Evolutionary conservation across 345 rosid genomes (phyloP).

Genomic region (Viola odorata): DNA sequence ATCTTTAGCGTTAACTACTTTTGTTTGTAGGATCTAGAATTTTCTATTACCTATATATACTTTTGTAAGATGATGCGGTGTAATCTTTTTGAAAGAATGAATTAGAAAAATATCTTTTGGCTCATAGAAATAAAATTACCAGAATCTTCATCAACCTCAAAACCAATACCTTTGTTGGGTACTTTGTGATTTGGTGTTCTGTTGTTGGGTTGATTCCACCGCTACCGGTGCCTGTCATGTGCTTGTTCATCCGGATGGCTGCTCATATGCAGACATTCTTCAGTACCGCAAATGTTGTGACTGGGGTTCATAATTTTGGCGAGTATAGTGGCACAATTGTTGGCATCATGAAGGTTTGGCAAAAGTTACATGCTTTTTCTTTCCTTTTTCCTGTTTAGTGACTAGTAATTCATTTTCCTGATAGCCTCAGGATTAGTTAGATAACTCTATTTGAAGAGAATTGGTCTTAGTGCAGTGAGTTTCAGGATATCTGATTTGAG

Average conservation of each 20-base stretch:
- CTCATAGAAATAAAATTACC: no score
- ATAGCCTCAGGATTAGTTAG: no score
- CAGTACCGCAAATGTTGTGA: conserved; percentile 74
- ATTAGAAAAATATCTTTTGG: no score
- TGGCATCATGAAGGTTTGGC: conserved; percentile 73
- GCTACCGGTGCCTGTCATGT: conserved; percentile 73
- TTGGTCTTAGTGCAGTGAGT: no score
- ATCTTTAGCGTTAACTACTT: no score
- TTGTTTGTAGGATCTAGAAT: no score
- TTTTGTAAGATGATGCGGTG: no score
- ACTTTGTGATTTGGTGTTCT: conserved; percentile 79
- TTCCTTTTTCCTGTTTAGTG: background rate
- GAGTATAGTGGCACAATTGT: conserved; percentile 77
- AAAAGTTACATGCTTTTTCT: background rate
- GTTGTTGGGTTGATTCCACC: conserved; percentile 53
- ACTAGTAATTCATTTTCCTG: background rate
- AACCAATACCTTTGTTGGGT: conserved; percentile 70
- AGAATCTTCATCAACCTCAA: no score
- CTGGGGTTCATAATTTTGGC: conserved; percentile 62
- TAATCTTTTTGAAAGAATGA: no score
- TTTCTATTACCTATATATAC: no score
- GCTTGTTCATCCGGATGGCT: conserved; percentile 60
- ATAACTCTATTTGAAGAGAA: no score
- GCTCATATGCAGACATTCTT: conserved; percentile 73
- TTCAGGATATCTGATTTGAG: no score